Evolutionary conservation across 768 basidiomycete species (phyloP), one percentile per base, ranked within the genome.

Genomic region (Pleurotus tuber-regium): DNA sequence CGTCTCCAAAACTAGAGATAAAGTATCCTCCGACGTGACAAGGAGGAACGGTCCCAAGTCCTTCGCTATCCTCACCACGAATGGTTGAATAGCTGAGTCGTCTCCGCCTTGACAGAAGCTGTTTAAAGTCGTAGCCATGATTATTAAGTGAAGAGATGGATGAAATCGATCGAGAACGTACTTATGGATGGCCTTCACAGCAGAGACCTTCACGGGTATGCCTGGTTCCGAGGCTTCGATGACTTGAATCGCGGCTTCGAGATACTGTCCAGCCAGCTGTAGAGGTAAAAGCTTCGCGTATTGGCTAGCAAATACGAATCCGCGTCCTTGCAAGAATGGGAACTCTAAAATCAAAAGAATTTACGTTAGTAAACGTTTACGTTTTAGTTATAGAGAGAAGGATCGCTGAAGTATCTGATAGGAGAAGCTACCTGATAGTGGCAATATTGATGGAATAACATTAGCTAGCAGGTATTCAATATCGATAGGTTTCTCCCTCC

Each of bases 111-210:
- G 75, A 66, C 81, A 88, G 71, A 89, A 89, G 63, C 88, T 90
- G 39, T 53, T 35, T 50, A 25, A 6, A 47, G 54, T 36, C n/a
- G 11, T 8, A 14, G 39, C 4, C 7, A 50, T 26, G 25, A 16
- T 38, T n/a, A n/a, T n/a, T n/a, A n/a, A n/a, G n/a, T n/a, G n/a
- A n/a, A n/a, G n/a, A n/a, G n/a, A n/a, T n/a, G n/a, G n/a, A n/a
- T n/a, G n/a, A 19, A 36, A 52, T 29, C 14, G 5, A 41, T 28
- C 6, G 24, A n/a, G n/a, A 1, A 64, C 83, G 52, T 60, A 98
- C 97, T 98, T 95, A 61, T 90, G 85, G 31, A 98, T 77, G 2
- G 96, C 93, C 66, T 92, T 90, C 23, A 98, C 88, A 8, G 96
- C 95, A 1, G 92, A 95, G 4, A 98, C 76, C 68, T 98, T 98